Evolutionary conservation across 2,329 filamentous ascomycete genomes (phyloP).

Genomic region (Colletotrichum coccodes): DNA sequence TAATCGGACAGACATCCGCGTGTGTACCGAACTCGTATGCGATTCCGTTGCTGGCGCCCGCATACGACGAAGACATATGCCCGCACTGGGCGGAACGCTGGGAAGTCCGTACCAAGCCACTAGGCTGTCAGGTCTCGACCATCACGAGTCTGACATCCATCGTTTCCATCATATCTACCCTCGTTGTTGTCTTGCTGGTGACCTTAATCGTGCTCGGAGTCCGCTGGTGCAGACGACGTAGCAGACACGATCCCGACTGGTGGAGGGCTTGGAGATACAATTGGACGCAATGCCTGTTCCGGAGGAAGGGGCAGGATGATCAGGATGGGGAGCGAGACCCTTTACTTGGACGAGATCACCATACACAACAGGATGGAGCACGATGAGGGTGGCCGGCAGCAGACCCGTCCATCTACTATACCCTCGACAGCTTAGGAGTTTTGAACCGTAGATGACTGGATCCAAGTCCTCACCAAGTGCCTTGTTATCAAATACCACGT

Average conservation of each 20-base stretch:
- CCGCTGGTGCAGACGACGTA: conserved; percentile 26
- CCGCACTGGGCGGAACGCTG: conserved; percentile 58
- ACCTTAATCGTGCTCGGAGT: conserved; percentile 33
- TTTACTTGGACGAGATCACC: conserved; percentile 31
- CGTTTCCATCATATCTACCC: conserved; percentile 45
- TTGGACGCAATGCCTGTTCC: neutral
- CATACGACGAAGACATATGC: conserved; percentile 60
- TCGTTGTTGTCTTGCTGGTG: conserved; percentile 39
- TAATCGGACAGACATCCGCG: conserved; percentile 54
- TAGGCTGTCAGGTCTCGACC: conserved; percentile 54
- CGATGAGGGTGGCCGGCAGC: neutral
- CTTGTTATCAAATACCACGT: neutral
- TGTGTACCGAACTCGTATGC: conserved; percentile 62
- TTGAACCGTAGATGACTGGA: conserved; percentile 13
- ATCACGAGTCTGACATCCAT: conserved; percentile 50
- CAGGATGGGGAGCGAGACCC: conserved; percentile 33
- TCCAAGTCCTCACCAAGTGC: conserved; percentile 18
- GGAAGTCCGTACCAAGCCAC: conserved; percentile 50
- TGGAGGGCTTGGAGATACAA: conserved; percentile 35
- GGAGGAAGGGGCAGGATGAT: neutral
- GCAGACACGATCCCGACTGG: conserved; percentile 32
- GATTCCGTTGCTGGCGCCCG: conserved; percentile 60
- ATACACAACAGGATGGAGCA: neutral
- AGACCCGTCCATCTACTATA: neutral
- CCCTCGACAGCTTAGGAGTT: neutral